Conservation (phyloP, 1,139 yeast genomes). For the Sugiyamaella sp. region DNA sequence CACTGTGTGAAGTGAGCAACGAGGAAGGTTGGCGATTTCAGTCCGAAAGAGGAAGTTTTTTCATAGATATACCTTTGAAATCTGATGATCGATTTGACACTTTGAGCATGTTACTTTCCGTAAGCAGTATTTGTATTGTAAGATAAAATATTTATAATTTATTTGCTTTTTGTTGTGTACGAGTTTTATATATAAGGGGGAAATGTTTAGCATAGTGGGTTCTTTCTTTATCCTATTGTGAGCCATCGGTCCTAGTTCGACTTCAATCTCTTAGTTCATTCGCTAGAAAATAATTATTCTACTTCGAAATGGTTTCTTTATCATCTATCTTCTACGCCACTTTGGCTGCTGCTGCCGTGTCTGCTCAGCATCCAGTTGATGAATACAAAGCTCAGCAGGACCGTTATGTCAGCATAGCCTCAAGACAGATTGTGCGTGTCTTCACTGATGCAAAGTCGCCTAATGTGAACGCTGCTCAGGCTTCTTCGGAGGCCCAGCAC, state of each 20-base stretch:
- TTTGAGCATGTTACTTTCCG: neutral
- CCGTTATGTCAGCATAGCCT: constrained; percentile 18
- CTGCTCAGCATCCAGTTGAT: constrained; percentile 22
- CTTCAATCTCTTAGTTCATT: neutral
- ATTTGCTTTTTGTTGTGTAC: neutral
- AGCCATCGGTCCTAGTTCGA: constrained; percentile 13
- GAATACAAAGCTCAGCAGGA: constrained; percentile 13
- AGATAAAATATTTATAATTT: constrained; percentile 3
- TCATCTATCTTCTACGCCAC: constrained; percentile 20
- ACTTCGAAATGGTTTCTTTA: constrained; percentile 24
- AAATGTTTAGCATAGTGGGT: constrained; percentile 13
- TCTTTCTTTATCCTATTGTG: constrained; percentile 14
- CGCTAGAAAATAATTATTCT: neutral
- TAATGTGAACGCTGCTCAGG: constrained; percentile 29
- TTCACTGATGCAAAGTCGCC: constrained; percentile 24
- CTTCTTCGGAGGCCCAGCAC: constrained; percentile 34
- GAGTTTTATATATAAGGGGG: neutral
- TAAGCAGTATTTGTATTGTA: neutral
- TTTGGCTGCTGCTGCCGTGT: constrained; percentile 22
- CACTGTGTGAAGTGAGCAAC: constrained; percentile 49
- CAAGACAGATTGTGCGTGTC: constrained; percentile 20
- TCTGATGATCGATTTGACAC: constrained; percentile 1
- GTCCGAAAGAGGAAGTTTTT: constrained; percentile 6
- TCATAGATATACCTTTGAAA: neutral
- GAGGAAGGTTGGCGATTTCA: no score